Percentiles rank a stretch among this genome's conserved stretches.
phyloP scores from a whole-genome alignment of 2,329 filamentous ascomycete genomes.

The Arthrobotrys sinensis region DNA sequence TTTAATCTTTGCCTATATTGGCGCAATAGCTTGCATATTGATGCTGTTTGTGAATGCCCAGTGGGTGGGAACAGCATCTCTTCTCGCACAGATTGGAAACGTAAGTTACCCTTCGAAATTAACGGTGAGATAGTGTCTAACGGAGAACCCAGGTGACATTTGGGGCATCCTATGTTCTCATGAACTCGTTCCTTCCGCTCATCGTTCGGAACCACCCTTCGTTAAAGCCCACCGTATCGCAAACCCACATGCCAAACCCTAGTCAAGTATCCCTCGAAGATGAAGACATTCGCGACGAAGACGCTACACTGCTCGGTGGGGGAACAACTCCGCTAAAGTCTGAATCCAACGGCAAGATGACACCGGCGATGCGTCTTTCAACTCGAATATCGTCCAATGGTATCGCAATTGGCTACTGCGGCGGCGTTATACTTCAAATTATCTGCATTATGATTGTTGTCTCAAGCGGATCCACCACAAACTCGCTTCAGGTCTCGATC shows the following conservation, averaged over 20 bases:
- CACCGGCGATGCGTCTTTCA: slow-evolving; percentile 77
- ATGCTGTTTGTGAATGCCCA: slow-evolving; percentile 84
- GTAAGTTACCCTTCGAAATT: slow-evolving; percentile 69
- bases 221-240: slow-evolving; percentile 62
- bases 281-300: slow-evolving; percentile 55
- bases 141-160: slow-evolving; percentile 73
- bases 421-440: slow-evolving; percentile 83
- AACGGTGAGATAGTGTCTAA: background rate
- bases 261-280: slow-evolving; percentile 39
- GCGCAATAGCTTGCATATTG: slow-evolving; percentile 86
- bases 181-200: slow-evolving; percentile 94
- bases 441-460: slow-evolving; percentile 81
- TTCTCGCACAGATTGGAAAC: slow-evolving; percentile 91
- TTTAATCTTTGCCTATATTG: slow-evolving; percentile 85
- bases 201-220: slow-evolving; percentile 87
- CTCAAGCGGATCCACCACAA: slow-evolving; percentile 83
- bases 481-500: slow-evolving; percentile 87
- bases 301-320: slow-evolving; percentile 56
- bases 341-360: slow-evolving; percentile 57
- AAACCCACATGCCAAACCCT: slow-evolving; percentile 47
- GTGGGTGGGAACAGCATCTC: slow-evolving; percentile 83
- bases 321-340: slow-evolving; percentile 36
- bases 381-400: slow-evolving; percentile 93
- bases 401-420: slow-evolving; percentile 93
- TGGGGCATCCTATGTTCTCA: slow-evolving; percentile 91